Evolutionary conservation across 192 early-diverging fungal species (phyloP).

Genomic region (Gonapodya sp.): DNA sequence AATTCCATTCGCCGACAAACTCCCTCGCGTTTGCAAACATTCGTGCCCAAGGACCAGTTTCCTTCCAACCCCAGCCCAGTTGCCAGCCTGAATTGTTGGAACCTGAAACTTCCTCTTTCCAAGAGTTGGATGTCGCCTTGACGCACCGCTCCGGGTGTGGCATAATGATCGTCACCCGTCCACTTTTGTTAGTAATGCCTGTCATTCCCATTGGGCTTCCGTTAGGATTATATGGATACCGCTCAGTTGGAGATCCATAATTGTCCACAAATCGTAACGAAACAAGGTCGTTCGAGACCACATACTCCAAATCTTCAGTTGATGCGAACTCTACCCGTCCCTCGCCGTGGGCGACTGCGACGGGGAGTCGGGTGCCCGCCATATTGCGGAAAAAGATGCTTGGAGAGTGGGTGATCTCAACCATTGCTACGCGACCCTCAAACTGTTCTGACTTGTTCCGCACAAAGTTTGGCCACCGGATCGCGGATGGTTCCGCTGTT

Average conservation of each 20-base stretch:
- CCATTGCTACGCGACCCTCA: constrained; percentile 79
- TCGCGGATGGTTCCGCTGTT: neutral
- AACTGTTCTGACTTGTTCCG: constrained; percentile 91
- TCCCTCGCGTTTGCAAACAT: constrained; percentile 85
- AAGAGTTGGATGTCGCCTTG: constrained; percentile 79
- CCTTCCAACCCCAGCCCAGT: constrained; percentile 47
- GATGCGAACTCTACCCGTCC: constrained; percentile 73
- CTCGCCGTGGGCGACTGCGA: constrained; percentile 97
- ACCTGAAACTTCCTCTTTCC: constrained; percentile 40
- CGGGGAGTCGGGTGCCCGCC: constrained; percentile 79
- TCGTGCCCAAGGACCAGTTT: constrained; percentile 77
- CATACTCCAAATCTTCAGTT: constrained; percentile 26
- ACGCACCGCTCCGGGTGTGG: constrained; percentile 96
- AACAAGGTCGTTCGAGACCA: constrained; percentile 37
- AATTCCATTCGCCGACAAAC: neutral
- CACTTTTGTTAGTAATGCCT: constrained; percentile 73
- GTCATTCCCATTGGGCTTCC: constrained; percentile 79
- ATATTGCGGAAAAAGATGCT: constrained; percentile 86
- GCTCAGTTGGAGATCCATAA: constrained; percentile 58
- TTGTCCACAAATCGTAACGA: constrained; percentile 79
- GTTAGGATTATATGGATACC: constrained; percentile 97
- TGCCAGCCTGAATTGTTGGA: neutral
- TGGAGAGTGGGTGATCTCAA: constrained; percentile 46
- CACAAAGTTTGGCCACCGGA: constrained; percentile 83
- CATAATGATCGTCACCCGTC: constrained; percentile 91